These are phyloP conservation scores for Hericium rajendrae DNA, from an alignment of 768 basidiomycete species.

Conservation along the genomic window DNA sequence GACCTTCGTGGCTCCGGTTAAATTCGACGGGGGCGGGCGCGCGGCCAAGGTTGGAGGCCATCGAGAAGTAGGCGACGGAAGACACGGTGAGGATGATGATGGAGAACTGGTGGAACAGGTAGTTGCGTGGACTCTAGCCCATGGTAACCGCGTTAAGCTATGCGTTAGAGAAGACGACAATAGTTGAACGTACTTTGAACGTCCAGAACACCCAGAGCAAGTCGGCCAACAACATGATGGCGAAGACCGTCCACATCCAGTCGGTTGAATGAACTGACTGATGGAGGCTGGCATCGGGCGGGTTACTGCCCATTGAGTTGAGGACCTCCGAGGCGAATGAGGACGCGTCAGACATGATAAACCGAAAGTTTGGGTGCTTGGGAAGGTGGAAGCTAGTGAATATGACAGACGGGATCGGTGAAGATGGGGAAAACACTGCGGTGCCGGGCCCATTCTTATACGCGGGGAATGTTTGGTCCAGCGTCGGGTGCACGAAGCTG, in stretches of 20 bases:
- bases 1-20: conserved; percentile 19
- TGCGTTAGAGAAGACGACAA: background rate
- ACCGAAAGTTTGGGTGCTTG: background rate
- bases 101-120: conserved; percentile 42
- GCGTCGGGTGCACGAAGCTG: background rate
- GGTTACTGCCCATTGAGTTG: conserved; percentile 9
- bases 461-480: background rate
- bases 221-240: conserved; percentile 36
- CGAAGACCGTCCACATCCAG: conserved; percentile 48
- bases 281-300: conserved; percentile 26
- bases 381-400: background rate
- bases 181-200: conserved; percentile 20
- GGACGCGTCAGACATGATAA: background rate
- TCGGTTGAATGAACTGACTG: conserved; percentile 37
- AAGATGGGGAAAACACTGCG: background rate
- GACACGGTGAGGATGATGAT: conserved; percentile 37
- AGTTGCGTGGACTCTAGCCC: conserved; percentile 26
- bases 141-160: conserved; percentile 12
- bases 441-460: background rate
- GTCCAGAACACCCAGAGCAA: conserved; percentile 28
- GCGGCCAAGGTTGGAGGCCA: conserved; percentile 47
- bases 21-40: conserved; percentile 38
- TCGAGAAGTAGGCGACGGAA: conserved; percentile 38
- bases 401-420: background rate
- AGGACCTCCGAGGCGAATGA: background rate